Conservation (phyloP, 23 red algal species). For the Gracilaria caudata region DNA sequence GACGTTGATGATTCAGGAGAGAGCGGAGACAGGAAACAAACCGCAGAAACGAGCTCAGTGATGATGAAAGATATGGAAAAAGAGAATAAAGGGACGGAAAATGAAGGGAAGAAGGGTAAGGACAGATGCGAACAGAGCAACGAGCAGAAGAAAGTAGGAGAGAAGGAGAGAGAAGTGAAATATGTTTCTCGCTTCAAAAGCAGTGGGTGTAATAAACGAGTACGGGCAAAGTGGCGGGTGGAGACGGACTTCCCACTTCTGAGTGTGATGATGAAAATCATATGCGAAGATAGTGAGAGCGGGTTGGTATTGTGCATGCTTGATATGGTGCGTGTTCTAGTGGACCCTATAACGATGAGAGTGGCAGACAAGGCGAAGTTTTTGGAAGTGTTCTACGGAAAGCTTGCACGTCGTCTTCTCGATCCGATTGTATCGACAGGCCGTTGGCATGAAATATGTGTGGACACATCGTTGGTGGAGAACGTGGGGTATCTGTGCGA, state of each 20-base stretch:
- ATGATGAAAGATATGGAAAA: not conserved
- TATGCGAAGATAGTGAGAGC: constrained; percentile 38
- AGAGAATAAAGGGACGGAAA: not conserved
- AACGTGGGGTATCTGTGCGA: constrained; percentile 60
- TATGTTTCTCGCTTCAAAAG: not conserved
- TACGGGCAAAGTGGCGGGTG: not conserved
- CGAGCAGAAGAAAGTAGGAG: not conserved
- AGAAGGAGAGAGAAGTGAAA: not conserved
- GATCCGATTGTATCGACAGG: constrained; percentile 16
- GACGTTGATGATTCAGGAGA: not conserved
- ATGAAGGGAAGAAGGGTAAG: not conserved
- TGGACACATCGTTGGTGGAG: not conserved
- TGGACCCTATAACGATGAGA: constrained; percentile 46
- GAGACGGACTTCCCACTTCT: constrained; percentile 31
- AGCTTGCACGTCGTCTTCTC: constrained; percentile 29
- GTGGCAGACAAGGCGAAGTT: constrained; percentile 41
- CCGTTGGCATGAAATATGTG: not conserved
- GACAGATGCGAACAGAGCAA: not conserved
- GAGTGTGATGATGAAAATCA: constrained; percentile 34
- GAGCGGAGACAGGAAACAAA: not conserved
- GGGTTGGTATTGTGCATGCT: constrained; percentile 26
- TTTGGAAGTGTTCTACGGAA: constrained; percentile 62
- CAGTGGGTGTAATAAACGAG: not conserved
- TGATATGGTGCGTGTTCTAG: constrained; percentile 32
- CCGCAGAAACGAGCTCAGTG: not conserved